phyloP scores from a whole-genome alignment of 306 rosid genomes.

The Dalbergia cochinchinensis region DNA sequence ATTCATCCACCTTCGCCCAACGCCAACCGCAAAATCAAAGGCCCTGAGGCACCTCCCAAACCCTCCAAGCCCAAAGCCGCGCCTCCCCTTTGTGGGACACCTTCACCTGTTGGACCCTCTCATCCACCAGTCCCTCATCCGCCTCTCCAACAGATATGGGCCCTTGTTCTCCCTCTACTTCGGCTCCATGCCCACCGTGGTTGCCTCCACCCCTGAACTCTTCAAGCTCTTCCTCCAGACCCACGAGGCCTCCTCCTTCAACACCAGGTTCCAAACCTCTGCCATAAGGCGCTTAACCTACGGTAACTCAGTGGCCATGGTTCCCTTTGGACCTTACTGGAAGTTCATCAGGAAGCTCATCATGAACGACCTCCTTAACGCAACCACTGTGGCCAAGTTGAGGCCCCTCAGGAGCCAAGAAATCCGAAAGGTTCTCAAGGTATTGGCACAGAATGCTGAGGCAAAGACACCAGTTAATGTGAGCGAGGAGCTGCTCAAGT shows the following conservation, averaged over 20 bases:
- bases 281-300: slow-evolving; percentile 49
- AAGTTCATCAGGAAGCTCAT: slow-evolving; percentile 55
- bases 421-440: slow-evolving; percentile 15
- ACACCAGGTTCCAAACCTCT: slow-evolving; percentile 26
- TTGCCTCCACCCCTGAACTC: slow-evolving; percentile 49
- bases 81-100: slow-evolving; percentile 51
- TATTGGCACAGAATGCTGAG: slow-evolving; percentile 42
- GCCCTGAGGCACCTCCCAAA: slow-evolving; percentile 50
- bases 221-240: slow-evolving; percentile 54
- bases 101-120: slow-evolving; percentile 49
- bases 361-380: slow-evolving; percentile 51
- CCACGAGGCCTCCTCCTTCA: slow-evolving; percentile 54
- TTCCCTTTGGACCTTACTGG: slow-evolving; percentile 58
- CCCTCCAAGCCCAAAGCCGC: slow-evolving; percentile 56
- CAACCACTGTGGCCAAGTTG: slow-evolving; percentile 38
- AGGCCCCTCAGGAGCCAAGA: slow-evolving; percentile 47
- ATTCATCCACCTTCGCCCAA: slow-evolving; percentile 38
- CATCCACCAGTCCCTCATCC: slow-evolving; percentile 50
- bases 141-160: slow-evolving; percentile 39
- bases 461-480: slow-evolving; percentile 39
- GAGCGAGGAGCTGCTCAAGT: slow-evolving; percentile 49
- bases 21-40: slow-evolving; percentile 39
- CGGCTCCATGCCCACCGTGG: slow-evolving; percentile 54
- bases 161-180: slow-evolving; percentile 55
- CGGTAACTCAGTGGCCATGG: slow-evolving; percentile 50